Base-by-base conservation (phyloP, 2,329 filamentous ascomycete genomes). In the Scytalidium lignicola region DNA sequence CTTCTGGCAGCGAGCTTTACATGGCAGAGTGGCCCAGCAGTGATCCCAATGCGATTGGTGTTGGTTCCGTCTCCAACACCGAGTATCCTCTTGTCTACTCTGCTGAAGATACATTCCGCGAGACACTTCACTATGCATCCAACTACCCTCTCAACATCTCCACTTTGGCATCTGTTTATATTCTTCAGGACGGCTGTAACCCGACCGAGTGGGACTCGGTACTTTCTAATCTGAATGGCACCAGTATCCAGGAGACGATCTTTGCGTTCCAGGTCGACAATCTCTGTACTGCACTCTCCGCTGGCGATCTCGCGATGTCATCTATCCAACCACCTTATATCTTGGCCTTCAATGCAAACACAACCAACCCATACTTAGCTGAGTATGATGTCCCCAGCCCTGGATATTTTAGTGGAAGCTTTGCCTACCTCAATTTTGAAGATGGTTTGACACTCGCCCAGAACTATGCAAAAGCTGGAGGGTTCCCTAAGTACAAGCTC, bases 51-150 rank as follows among this genome's bases (percentile, higher is more conserved):
- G 54, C 52, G 2, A 54, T 59, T 46, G 49, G 47, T 28, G 55
- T 57, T 6, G 57, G 57, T 18, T 46, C 54, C 2, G 46, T 58
- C 10, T 39, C 51, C 3, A 59, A 59, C 19, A 44, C 23, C 13
- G 17, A 50, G 3, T 59, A 52, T 39, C 57, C 57, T 2, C 39
- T 56, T 20, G 49, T 55, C 7, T 59, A 59, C 41, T 42, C 46
- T 13, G 46, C 47, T 5, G 19, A 44, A 12, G 57, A 59, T 26
- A 54, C 54, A 0, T 5, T 26, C 3, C 48, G 52, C 3, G 22
- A 46, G 8, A 49, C 17, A 3, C 29, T 59, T 18, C 41, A 47
- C 23, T 59, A 59, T 41, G 54, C 53, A 18, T 56, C 57, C 15
- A 47, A 55, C 5, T 53, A 48, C 26, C 55, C 57, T 3, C 26